Conservation (phyloP, 192 early-diverging fungal species). For the Ambispora gerdemannii region DNA sequence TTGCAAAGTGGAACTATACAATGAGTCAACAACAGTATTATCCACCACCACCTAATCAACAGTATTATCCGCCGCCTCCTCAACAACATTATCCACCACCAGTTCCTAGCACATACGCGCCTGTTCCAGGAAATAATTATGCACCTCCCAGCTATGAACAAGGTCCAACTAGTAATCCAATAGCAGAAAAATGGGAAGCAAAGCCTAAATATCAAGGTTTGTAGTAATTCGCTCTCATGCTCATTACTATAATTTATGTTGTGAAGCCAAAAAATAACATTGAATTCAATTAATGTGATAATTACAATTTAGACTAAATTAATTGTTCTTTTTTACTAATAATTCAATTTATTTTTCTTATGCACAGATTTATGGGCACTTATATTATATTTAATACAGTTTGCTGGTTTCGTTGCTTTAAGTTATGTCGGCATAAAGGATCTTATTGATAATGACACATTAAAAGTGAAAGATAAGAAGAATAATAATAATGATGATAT, state of each 20-base stretch:
- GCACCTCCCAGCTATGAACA: slow-evolving; percentile 26
- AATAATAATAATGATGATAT: slow-evolving; percentile 27
- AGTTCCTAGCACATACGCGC: background rate
- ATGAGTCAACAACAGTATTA: slow-evolving; percentile 26
- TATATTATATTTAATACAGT: slow-evolving; percentile 35
- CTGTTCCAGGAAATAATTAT: background rate
- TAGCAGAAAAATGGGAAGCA: slow-evolving; percentile 27
- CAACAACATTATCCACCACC: slow-evolving; percentile 17
- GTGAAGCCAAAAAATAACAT: too few species aligned
- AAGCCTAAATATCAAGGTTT: slow-evolving; percentile 24
- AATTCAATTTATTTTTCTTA: background rate
- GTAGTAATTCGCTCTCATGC: too few species aligned
- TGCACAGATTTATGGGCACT: slow-evolving; percentile 41
- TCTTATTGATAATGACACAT: slow-evolving; percentile 28
- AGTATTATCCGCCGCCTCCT: background rate
- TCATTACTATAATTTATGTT: too few species aligned
- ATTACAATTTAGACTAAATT: too few species aligned
- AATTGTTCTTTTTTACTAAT: too few species aligned
- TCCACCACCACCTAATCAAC: background rate
- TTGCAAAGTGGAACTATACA: too few species aligned
- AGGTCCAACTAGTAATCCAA: background rate
- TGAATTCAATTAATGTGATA: too few species aligned
- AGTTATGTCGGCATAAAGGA: slow-evolving; percentile 36
- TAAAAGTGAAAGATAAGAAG: slow-evolving; percentile 9
- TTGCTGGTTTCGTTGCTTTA: slow-evolving; percentile 35